Percentiles rank a stretch among this genome's conserved stretches.
These are phyloP conservation scores for Lactarius indigo DNA, from an alignment of 768 basidiomycete genomes.

Conservation along the genomic window DNA sequence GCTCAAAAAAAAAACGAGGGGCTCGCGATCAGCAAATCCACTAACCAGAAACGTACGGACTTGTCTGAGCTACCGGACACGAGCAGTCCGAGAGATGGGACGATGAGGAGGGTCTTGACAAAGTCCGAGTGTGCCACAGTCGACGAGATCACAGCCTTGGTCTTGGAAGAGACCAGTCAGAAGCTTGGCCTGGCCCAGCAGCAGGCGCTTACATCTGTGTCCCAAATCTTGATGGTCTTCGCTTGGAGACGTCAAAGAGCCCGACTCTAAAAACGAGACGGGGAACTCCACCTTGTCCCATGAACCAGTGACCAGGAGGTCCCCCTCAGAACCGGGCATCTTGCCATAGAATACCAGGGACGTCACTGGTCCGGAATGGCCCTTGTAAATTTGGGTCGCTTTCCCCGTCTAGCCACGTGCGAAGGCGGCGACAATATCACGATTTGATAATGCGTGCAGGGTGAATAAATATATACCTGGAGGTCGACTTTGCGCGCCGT, in stretches of 20 bases:
- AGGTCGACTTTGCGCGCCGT: slow-evolving; percentile 71
- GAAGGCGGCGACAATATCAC: neutral
- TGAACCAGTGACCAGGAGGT: slow-evolving; percentile 79
- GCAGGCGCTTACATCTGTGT: slow-evolving; percentile 55
- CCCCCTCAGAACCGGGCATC: slow-evolving; percentile 37
- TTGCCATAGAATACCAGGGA: slow-evolving; percentile 65
- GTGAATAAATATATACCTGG: slow-evolving; percentile 51
- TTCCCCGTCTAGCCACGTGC: slow-evolving; percentile 62
- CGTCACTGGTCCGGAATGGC: slow-evolving; percentile 89
- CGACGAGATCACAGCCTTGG: slow-evolving; percentile 63
- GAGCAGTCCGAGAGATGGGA: slow-evolving; percentile 62
- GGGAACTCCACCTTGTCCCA: slow-evolving; percentile 73
- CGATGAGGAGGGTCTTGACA: slow-evolving; percentile 75
- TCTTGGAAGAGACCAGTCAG: slow-evolving; percentile 42
- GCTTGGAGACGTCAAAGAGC: slow-evolving; percentile 20
- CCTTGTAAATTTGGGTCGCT: slow-evolving; percentile 69
- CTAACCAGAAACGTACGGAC: slow-evolving; percentile 80
- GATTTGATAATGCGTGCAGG: neutral
- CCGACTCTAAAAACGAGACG: neutral
- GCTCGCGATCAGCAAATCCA: neutral
- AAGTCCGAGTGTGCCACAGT: slow-evolving; percentile 86
- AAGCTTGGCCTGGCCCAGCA: slow-evolving; percentile 12
- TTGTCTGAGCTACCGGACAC: slow-evolving; percentile 92
- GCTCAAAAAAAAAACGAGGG: neutral
- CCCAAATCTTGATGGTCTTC: slow-evolving; percentile 87